Conservation (phyloP, 495 filamentous ascomycete species). For the Collariella sp. region DNA sequence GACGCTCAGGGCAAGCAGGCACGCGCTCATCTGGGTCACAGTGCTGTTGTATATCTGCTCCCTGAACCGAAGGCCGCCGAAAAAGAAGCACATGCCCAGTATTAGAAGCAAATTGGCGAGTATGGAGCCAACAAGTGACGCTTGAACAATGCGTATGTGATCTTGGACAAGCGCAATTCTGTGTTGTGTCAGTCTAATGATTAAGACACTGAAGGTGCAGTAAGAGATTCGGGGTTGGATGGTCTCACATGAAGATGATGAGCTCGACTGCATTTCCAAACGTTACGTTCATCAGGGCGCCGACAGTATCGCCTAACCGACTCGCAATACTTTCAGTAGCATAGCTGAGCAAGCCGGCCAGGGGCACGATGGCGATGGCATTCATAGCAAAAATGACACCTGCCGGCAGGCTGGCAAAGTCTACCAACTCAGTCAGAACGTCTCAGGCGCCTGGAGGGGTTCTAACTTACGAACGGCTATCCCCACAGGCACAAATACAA, state of each 20-base stretch:
- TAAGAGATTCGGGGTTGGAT: not conserved
- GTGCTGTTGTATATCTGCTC: constrained; percentile 96
- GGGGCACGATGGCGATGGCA: constrained; percentile 71
- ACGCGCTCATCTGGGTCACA: constrained; percentile 91
- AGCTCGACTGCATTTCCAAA: constrained; percentile 77
- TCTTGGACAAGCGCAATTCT: constrained; percentile 65
- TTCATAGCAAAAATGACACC: constrained; percentile 50
- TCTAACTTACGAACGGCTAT: constrained; percentile 52
- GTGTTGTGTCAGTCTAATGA: not conserved
- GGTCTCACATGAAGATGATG: constrained; percentile 25
- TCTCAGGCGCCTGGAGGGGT: constrained; percentile 12
- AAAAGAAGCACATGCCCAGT: constrained; percentile 80
- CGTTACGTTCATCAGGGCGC: constrained; percentile 75
- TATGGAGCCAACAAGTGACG: constrained; percentile 80
- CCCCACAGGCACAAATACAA: constrained; percentile 73
- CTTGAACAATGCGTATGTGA: constrained; percentile 84
- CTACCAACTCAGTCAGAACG: not conserved
- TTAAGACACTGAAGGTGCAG: no score
- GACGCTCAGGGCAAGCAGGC: constrained; percentile 79
- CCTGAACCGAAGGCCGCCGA: constrained; percentile 77
- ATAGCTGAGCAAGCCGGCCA: constrained; percentile 69
- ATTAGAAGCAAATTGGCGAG: constrained; percentile 81
- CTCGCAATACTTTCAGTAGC: constrained; percentile 76
- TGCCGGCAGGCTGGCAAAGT: constrained; percentile 9
- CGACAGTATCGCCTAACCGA: constrained; percentile 70